These are phyloP conservation scores for Paramecium primaurelia DNA, from an alignment of 73 alveolate genomes.

Conservation along the genomic window DNA sequence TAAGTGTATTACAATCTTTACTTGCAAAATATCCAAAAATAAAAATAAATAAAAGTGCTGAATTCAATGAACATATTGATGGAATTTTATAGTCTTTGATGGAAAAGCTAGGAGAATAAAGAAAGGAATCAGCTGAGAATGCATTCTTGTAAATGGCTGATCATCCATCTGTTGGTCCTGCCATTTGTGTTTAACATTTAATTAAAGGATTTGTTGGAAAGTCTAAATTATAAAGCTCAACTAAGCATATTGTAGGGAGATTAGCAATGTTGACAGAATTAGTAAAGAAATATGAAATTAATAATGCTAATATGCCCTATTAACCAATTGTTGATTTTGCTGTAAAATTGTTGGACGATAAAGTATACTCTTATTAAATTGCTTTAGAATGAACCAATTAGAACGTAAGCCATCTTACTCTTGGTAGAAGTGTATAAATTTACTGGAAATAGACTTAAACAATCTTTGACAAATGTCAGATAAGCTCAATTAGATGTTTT, in stretches of 20 bases:
- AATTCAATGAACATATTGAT: constrained; percentile 66
- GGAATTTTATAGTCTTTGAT: constrained; percentile 71
- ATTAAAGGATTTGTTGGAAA: constrained; percentile 77
- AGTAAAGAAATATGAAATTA: constrained; percentile 76
- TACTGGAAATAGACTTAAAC: constrained; percentile 83
- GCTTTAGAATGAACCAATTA: constrained; percentile 82
- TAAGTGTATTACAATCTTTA: constrained; percentile 67
- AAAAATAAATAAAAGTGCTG: not conserved
- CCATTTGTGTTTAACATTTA: constrained; percentile 71
- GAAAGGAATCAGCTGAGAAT: constrained; percentile 91
- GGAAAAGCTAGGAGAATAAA: constrained; percentile 92
- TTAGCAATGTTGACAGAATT: constrained; percentile 76
- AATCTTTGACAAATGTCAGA: constrained; percentile 77
- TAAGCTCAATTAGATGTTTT: constrained; percentile 83
- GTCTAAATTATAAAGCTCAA: constrained; percentile 68
- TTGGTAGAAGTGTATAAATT: constrained; percentile 82
- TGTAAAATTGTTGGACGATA: constrained; percentile 67
- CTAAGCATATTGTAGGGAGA: constrained; percentile 88
- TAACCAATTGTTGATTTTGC: constrained; percentile 84
- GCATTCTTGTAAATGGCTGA: constrained; percentile 83
- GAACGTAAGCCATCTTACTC: constrained; percentile 85
- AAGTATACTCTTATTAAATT: constrained; percentile 58
- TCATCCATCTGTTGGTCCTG: constrained; percentile 81
- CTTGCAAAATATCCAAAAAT: not conserved
- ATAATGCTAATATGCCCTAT: constrained; percentile 80